Conservation (phyloP, 2,329 filamentous ascomycete genomes). For the Ceratocystis colombiana region DNA sequence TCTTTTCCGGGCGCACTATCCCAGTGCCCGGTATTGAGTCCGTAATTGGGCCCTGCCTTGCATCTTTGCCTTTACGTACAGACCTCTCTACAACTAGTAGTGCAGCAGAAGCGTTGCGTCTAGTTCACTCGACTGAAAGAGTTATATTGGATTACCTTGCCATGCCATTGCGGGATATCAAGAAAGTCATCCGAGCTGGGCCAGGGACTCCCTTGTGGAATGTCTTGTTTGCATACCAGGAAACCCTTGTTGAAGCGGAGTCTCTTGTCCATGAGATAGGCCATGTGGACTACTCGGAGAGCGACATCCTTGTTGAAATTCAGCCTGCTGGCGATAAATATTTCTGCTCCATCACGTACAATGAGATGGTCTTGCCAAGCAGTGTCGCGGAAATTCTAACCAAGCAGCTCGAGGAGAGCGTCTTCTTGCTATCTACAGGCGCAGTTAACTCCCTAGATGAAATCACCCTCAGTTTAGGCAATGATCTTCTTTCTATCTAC, state of each 20-base stretch:
- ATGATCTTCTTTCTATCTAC: constrained; percentile 39
- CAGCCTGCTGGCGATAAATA: constrained; percentile 47
- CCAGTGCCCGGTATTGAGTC: constrained; percentile 59
- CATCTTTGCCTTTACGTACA: constrained; percentile 62
- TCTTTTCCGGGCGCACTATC: constrained; percentile 73
- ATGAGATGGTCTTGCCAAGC: constrained; percentile 41
- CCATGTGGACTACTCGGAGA: constrained; percentile 64
- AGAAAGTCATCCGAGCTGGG: constrained; percentile 46
- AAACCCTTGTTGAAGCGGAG: constrained; percentile 44
- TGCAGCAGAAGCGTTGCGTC: constrained; percentile 51
- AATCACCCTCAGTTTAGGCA: constrained; percentile 28
- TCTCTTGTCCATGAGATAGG: constrained; percentile 44
- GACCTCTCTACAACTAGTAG: constrained; percentile 44
- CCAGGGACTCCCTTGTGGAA: constrained; percentile 58
- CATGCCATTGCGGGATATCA: constrained; percentile 60
- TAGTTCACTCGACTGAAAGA: constrained; percentile 56
- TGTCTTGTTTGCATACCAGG: constrained; percentile 73
- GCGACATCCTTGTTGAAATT: constrained; percentile 64
- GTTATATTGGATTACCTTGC: constrained; percentile 53
- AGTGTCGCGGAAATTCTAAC: constrained; percentile 48
- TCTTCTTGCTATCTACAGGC: constrained; percentile 30
- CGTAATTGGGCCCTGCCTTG: constrained; percentile 69
- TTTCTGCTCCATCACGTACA: constrained; percentile 40
- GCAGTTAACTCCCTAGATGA: constrained; percentile 23
- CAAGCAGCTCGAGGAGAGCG: constrained; percentile 50